Conservation (phyloP, 2,329 filamentous ascomycete species). For the Neofusicoccum sp. region DNA sequence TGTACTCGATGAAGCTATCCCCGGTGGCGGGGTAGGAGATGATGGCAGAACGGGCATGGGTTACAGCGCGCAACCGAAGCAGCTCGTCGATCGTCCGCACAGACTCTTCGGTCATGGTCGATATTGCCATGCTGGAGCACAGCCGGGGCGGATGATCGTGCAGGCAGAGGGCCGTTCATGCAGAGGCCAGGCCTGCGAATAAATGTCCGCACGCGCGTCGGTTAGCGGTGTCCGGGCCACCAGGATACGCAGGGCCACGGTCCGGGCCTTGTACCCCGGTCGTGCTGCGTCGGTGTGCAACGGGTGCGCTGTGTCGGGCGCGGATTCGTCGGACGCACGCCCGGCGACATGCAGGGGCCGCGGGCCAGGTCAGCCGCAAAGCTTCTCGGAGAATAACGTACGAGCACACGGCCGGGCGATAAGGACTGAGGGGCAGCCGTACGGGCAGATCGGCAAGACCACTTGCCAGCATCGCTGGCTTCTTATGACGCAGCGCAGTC, state of each 20-base stretch:
- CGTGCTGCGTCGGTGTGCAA: neutral
- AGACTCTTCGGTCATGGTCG: neutral
- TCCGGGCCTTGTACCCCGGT: neutral
- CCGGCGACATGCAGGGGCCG: neutral
- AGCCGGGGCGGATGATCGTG: too few species aligned
- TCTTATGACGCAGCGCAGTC: too few species aligned
- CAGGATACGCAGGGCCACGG: neutral
- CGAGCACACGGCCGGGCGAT: neutral
- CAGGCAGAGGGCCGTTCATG: too few species aligned
- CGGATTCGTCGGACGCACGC: neutral
- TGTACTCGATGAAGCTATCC: conserved; percentile 51
- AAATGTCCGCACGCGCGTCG: neutral
- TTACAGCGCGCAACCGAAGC: conserved; percentile 40
- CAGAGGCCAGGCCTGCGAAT: neutral
- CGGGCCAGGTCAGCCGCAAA: conserved; percentile 1
- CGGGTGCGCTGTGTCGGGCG: neutral
- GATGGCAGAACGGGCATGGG: conserved; percentile 38
- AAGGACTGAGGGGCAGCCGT: neutral
- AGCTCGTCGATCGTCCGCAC: conserved; percentile 42
- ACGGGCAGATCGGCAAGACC: too few species aligned
- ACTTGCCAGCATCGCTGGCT: too few species aligned
- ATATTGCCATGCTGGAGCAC: neutral
- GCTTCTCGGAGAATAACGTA: neutral
- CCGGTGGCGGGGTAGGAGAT: conserved; percentile 50
- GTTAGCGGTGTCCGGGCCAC: neutral